Conservation (phyloP, 805 yeast genomes). For the Ogataea henricii region DNA sequence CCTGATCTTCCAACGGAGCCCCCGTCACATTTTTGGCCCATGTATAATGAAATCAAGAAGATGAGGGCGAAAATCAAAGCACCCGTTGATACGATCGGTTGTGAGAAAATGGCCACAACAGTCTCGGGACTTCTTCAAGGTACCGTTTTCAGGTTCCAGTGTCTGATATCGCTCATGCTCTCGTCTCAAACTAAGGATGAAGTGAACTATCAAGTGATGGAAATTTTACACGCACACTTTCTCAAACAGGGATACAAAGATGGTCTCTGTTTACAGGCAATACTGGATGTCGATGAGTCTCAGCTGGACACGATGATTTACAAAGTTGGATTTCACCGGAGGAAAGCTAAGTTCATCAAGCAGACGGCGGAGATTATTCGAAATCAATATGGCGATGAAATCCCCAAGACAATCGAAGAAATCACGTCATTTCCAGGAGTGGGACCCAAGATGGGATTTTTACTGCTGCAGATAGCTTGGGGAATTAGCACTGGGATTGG, state of each 20-base stretch:
- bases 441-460: slow-evolving; percentile 93
- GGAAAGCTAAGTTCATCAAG: slow-evolving; percentile 74
- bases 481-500: slow-evolving; percentile 78
- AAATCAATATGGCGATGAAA: slow-evolving; percentile 58
- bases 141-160: slow-evolving; percentile 61
- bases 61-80: slow-evolving; percentile 71
- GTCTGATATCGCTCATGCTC: slow-evolving; percentile 78
- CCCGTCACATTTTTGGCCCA: slow-evolving; percentile 47
- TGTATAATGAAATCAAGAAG: slow-evolving; percentile 59
- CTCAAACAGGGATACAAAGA: slow-evolving; percentile 39
- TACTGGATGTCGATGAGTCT: slow-evolving; percentile 49
- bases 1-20: slow-evolving; percentile 20
- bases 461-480: slow-evolving; percentile 85
- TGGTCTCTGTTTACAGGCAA: slow-evolving; percentile 61
- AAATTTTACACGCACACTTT: slow-evolving; percentile 53
- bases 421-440: slow-evolving; percentile 81
- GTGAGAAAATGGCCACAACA: slow-evolving; percentile 58
- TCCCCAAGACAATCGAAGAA: slow-evolving; percentile 71
- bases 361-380: slow-evolving; percentile 55
- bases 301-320: slow-evolving; percentile 66
- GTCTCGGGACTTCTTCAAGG: slow-evolving; percentile 43
- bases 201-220: slow-evolving; percentile 73
- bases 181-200: slow-evolving; percentile 94
- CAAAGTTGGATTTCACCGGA: slow-evolving; percentile 83
- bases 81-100: slow-evolving; percentile 90